Conservation (phyloP, 2,329 filamentous ascomycete genomes). For the Cladosporium cucumerinum region DNA sequence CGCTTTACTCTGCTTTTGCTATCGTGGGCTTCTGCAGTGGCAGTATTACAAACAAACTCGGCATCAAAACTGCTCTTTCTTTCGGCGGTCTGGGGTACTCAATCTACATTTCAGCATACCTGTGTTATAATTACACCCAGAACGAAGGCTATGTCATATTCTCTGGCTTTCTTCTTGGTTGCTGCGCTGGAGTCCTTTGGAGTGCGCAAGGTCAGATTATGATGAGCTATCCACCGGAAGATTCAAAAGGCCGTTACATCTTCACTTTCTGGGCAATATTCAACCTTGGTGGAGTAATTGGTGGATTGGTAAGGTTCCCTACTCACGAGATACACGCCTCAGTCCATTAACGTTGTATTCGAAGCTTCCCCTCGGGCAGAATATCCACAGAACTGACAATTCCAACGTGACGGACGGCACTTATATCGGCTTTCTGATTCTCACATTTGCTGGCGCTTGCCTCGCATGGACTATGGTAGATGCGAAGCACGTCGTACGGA, state of each 20-base stretch:
- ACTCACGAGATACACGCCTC: neutral
- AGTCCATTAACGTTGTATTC: neutral
- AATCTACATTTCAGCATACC: slow-evolving; percentile 68
- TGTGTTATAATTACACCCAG: slow-evolving; percentile 65
- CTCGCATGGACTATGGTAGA: slow-evolving; percentile 69
- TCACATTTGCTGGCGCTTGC: slow-evolving; percentile 69
- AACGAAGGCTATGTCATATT: slow-evolving; percentile 72
- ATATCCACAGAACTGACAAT: slow-evolving; percentile 56
- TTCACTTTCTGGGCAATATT: slow-evolving; percentile 94
- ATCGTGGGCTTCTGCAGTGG: slow-evolving; percentile 63
- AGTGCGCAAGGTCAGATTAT: slow-evolving; percentile 80
- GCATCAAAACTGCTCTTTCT: slow-evolving; percentile 64
- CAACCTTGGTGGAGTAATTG: slow-evolving; percentile 86
- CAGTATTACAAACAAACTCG: slow-evolving; percentile 73
- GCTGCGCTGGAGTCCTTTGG: slow-evolving; percentile 79
- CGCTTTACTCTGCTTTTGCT: slow-evolving; percentile 69
- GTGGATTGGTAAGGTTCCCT: slow-evolving; percentile 56
- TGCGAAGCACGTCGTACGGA: slow-evolving; percentile 67
- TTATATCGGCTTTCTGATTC: slow-evolving; percentile 81
- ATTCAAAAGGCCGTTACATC: slow-evolving; percentile 82
- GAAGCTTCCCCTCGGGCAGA: slow-evolving; percentile 67
- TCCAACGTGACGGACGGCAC: slow-evolving; percentile 67
- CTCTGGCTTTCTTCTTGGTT: slow-evolving; percentile 70
- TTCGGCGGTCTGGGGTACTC: slow-evolving; percentile 75
- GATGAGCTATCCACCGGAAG: slow-evolving; percentile 83